Evolutionary conservation across 805 yeast genomes (phyloP).

Genomic region (Hanseniaspora opuntiae): DNA sequence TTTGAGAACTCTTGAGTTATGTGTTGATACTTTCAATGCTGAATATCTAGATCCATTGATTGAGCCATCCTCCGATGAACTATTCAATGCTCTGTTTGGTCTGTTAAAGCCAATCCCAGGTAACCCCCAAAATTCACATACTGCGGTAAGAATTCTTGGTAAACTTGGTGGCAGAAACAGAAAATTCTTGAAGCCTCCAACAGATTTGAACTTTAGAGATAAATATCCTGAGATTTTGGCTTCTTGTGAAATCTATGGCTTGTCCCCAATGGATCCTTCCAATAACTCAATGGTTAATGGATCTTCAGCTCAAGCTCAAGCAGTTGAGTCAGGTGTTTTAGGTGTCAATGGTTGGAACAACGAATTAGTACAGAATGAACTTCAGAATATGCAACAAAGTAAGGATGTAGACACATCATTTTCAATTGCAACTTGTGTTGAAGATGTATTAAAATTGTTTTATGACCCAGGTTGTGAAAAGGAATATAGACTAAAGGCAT

Average conservation of each 20-base stretch:
- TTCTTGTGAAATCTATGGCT: conserved; percentile 56
- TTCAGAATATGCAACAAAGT: background rate
- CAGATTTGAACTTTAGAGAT: conserved; percentile 42
- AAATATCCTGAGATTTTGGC: conserved; percentile 62
- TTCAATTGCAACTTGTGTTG: conserved; percentile 70
- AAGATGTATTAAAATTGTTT: conserved; percentile 61
- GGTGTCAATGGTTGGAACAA: conserved; percentile 8
- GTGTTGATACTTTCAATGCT: conserved; percentile 92
- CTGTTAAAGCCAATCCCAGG: conserved; percentile 86
- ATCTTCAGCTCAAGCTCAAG: background rate
- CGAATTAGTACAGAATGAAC: background rate
- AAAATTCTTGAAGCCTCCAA: conserved; percentile 64
- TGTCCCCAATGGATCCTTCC: conserved; percentile 22
- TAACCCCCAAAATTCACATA: conserved; percentile 88
- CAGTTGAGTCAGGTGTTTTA: conserved; percentile 4
- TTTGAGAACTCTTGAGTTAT: conserved; percentile 78
- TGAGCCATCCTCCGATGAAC: conserved; percentile 90
- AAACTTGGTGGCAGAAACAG: conserved; percentile 94
- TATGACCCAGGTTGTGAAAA: conserved; percentile 45
- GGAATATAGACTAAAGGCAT: conserved; percentile 68
- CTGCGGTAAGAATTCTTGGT: conserved; percentile 83
- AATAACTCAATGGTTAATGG: background rate
- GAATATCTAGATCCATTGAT: conserved; percentile 94
- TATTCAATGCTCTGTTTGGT: conserved; percentile 84
- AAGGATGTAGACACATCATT: conserved; percentile 41